phyloP scores from a whole-genome alignment of 2,329 filamentous ascomycete genomes.

The Phyllachora maydis region DNA sequence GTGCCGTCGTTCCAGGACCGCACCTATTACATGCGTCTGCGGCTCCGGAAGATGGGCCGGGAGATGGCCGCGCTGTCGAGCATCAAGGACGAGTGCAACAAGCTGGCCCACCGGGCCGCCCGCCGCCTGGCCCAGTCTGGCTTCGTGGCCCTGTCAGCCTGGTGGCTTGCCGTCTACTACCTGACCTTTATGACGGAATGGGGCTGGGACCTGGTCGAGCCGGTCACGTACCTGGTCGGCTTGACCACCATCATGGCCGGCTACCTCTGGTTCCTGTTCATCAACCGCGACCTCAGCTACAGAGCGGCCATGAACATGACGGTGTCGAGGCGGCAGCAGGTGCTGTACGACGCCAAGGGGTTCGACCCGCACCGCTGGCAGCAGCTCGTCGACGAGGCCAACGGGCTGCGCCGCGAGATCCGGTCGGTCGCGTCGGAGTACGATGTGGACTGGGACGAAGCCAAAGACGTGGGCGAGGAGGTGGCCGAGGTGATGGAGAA shows the following conservation, averaged over 20 bases:
- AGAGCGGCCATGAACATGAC: conserved; percentile 74
- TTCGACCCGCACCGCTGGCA: conserved; percentile 69
- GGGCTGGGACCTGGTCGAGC: conserved; percentile 84
- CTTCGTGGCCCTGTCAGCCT: conserved; percentile 49
- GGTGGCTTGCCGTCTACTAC: conserved; percentile 71
- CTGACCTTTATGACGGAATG: conserved; percentile 51
- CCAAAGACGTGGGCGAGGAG: conserved; percentile 48
- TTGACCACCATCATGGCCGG: conserved; percentile 71
- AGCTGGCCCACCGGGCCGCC: conserved; percentile 53
- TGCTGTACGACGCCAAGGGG: conserved; percentile 54
- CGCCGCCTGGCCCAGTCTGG: conserved; percentile 65
- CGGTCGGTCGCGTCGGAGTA: conserved; percentile 68
- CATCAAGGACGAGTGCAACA: conserved; percentile 67
- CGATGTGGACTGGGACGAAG: conserved; percentile 77
- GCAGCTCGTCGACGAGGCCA: conserved; percentile 57
- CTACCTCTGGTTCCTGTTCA: conserved; percentile 86
- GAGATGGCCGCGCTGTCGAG: conserved; percentile 48
- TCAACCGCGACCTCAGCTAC: conserved; percentile 78
- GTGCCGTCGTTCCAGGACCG: conserved; percentile 79
- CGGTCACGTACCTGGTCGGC: conserved; percentile 76
- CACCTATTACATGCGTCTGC: conserved; percentile 71
- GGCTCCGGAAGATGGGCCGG: conserved; percentile 49
- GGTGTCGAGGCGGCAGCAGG: conserved; percentile 55
- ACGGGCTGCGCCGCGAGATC: conserved; percentile 57
- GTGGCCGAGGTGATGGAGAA: conserved; percentile 34